These are phyloP conservation scores for Endogone sp. DNA, from an alignment of 192 early-diverging fungal species.

Conservation along the genomic window DNA sequence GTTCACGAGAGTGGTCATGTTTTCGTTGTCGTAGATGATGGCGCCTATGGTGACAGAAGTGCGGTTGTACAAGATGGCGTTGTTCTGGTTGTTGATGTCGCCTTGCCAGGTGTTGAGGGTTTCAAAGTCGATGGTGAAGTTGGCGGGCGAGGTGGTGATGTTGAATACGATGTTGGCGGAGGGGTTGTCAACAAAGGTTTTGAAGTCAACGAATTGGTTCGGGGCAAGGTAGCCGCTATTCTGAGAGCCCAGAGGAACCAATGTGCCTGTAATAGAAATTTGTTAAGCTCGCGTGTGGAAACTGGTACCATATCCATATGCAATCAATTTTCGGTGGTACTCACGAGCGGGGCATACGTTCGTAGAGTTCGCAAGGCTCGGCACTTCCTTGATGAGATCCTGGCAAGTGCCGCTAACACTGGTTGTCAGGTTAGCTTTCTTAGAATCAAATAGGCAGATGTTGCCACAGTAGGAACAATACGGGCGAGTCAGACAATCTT, in stretches of 20 bases:
- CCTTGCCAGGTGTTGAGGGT: slow-evolving; percentile 31
- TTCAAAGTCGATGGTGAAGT: slow-evolving; percentile 8
- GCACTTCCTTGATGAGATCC: background rate
- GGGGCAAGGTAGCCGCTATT: background rate
- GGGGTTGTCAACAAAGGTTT: slow-evolving; percentile 22
- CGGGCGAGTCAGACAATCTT: slow-evolving; percentile 12
- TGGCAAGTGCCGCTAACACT: background rate
- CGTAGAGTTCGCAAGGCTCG: background rate
- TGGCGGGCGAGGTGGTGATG: slow-evolving; percentile 8
- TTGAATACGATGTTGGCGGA: slow-evolving; percentile 21
- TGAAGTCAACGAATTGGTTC: slow-evolving; percentile 16
- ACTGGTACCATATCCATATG: background rate
- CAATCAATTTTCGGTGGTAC: background rate
- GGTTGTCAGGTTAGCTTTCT: slow-evolving; percentile 21
- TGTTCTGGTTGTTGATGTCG: slow-evolving; percentile 22
- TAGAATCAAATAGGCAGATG: slow-evolving; percentile 33
- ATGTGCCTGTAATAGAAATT: background rate
- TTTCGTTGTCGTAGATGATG: background rate
- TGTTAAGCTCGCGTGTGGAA: background rate
- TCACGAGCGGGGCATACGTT: background rate
- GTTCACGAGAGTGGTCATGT: background rate
- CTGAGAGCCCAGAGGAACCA: background rate
- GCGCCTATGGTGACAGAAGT: background rate
- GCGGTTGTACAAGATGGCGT: background rate
- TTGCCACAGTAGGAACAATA: slow-evolving; percentile 31